phyloP scores from a whole-genome alignment of 176 grass and related monocot genomes.

The Musa schizocarpa region DNA sequence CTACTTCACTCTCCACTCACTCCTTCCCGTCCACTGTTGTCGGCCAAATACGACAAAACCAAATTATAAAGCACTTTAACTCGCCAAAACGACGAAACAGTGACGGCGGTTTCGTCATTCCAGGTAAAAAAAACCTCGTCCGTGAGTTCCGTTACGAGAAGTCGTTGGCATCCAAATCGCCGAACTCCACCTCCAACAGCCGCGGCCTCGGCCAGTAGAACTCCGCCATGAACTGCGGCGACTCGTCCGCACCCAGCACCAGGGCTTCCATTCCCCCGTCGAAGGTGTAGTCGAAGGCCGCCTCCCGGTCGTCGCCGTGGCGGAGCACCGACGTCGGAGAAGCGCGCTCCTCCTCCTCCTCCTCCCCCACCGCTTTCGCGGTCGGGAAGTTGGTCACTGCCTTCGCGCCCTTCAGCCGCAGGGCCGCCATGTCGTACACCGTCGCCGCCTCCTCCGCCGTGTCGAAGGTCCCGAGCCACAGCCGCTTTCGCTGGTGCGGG shows the following conservation, averaged over 20 bases:
- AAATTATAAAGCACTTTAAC: too few relatives aligned
- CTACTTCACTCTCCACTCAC: too few relatives aligned
- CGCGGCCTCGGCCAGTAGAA: slow-evolving; percentile 4
- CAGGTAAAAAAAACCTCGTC: background rate
- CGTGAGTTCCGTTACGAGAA: slow-evolving; percentile 7
- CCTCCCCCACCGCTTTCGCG: too few relatives aligned
- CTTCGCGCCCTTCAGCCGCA: slow-evolving; percentile 36
- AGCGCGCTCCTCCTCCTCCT: background rate
- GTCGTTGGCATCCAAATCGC: slow-evolving; percentile 27
- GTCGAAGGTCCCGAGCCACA: slow-evolving; percentile 92
- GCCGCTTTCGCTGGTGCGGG: slow-evolving; percentile 26
- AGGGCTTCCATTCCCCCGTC: background rate
- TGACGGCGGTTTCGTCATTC: too few relatives aligned
- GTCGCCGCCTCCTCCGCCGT: slow-evolving; percentile 69
- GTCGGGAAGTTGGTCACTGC: slow-evolving; percentile 39
- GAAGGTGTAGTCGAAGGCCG: too few relatives aligned
- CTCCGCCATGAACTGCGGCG: background rate
- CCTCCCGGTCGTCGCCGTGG: background rate
- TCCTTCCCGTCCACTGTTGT: too few relatives aligned
- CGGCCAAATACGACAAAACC: too few relatives aligned
- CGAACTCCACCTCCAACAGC: slow-evolving; percentile 13
- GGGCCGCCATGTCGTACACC: slow-evolving; percentile 51
- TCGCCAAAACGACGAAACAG: too few relatives aligned
- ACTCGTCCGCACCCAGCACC: background rate
- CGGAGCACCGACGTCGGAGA: slow-evolving; percentile 9